These are phyloP conservation scores for Penicillium steckii DNA, from an alignment of 495 filamentous ascomycete genomes.

Conservation along the genomic window DNA sequence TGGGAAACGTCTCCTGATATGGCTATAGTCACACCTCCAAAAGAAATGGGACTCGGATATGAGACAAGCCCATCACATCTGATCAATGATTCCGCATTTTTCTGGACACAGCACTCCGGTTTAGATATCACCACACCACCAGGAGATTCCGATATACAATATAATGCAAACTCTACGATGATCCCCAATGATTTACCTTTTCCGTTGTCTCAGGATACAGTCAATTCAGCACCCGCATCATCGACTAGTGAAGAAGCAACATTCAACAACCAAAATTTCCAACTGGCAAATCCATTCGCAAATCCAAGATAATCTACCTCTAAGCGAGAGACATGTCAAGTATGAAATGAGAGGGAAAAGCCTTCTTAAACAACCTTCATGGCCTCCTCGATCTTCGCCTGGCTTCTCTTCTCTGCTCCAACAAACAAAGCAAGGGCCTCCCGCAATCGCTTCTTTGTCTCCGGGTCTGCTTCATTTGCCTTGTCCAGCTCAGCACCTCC, in stretches of 20 bases:
- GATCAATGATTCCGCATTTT: conserved; percentile 8
- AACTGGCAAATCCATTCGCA: background rate
- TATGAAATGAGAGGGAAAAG: background rate
- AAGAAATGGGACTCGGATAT: background rate
- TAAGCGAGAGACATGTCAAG: background rate
- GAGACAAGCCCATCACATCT: background rate
- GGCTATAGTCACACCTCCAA: conserved; percentile 1
- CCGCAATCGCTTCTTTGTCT: conserved; percentile 13
- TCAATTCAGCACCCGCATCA: background rate
- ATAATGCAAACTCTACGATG: background rate
- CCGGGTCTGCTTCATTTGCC: conserved; percentile 20
- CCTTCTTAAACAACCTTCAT: conserved; percentile 8
- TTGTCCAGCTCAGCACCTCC: conserved; percentile 21
- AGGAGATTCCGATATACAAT: background rate
- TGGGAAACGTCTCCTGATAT: conserved; percentile 3
- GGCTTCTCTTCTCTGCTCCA: conserved; percentile 20
- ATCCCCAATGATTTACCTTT: background rate
- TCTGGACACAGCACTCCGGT: conserved; percentile 12
- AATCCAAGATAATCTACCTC: conserved; percentile 3
- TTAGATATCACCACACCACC: conserved; percentile 2
- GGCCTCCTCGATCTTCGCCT: conserved; percentile 21
- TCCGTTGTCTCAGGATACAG: background rate
- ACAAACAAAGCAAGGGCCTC: conserved; percentile 23
- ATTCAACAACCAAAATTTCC: background rate
- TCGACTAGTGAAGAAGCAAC: background rate